phyloP scores from a whole-genome alignment of 176 grass and related monocot genomes.

The Olyra latifolia region DNA sequence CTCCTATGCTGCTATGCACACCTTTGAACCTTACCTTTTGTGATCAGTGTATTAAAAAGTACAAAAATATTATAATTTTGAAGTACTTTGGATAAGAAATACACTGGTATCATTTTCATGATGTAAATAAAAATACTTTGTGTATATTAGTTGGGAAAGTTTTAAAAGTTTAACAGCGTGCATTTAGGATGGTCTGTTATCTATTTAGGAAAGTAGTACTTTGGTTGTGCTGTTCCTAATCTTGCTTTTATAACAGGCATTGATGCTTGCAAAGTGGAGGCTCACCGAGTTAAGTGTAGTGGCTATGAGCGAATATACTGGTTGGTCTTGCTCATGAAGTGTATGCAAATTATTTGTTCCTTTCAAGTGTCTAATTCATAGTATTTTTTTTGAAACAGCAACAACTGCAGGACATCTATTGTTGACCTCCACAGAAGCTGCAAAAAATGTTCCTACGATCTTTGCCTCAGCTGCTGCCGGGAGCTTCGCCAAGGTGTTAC shows the following conservation, averaged over 20 bases:
- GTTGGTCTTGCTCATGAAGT: constrained; percentile 31
- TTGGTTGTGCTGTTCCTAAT: constrained; percentile 7
- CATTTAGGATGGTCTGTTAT: not conserved
- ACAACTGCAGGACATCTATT: constrained; percentile 85
- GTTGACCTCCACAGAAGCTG: constrained; percentile 85
- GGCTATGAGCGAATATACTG: constrained; percentile 64
- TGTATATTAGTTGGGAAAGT: not conserved
- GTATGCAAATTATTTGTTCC: not conserved
- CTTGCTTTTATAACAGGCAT: constrained; percentile 39
- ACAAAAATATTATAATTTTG: too few relatives aligned
- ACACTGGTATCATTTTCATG: not conserved
- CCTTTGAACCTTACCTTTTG: too few relatives aligned
- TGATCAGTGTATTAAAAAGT: too few relatives aligned
- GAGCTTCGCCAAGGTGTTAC: constrained; percentile 55
- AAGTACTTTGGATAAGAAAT: not conserved
- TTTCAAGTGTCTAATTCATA: constrained; percentile 6
- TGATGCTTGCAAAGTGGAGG: constrained; percentile 27
- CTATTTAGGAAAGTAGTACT: not conserved
- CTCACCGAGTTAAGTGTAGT: constrained; percentile 23
- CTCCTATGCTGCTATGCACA: too few relatives aligned
- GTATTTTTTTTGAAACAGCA: constrained; percentile 33
- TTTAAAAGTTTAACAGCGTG: not conserved
- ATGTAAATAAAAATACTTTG: not conserved
- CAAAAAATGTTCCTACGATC: constrained; percentile 52
- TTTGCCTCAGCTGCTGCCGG: constrained; percentile 64